phyloP scores from a whole-genome alignment of 257 asterid species.

The Ilex aquifolium region DNA sequence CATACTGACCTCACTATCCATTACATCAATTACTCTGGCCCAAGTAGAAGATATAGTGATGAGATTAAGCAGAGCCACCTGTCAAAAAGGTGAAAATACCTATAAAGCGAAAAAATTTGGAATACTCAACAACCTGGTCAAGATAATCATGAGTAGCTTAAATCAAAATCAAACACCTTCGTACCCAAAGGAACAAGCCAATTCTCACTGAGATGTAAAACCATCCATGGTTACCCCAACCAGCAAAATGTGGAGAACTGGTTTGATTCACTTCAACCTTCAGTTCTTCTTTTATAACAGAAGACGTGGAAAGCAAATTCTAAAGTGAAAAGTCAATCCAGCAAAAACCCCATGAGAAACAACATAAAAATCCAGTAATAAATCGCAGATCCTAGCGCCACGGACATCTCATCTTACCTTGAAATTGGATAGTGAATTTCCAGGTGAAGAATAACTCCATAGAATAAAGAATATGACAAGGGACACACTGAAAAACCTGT shows the following conservation, averaged over 20 bases:
- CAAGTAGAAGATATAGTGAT: constrained; percentile 96
- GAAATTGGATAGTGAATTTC: constrained; percentile 38
- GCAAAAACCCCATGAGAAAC: neutral
- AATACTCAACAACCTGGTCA: too few relatives aligned
- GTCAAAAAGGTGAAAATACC: constrained; percentile 17
- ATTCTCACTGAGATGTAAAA: constrained; percentile 75
- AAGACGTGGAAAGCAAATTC: constrained; percentile 44
- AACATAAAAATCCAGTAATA: constrained; percentile 3
- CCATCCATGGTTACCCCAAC: constrained; percentile 76
- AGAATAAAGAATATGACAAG: constrained; percentile 76
- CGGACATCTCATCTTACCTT: constrained; percentile 38
- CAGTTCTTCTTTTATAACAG: constrained; percentile 56
- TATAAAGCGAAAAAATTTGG: too few relatives aligned
- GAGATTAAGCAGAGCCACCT: constrained; percentile 96
- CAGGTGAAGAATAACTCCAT: constrained; percentile 74
- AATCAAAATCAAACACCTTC: neutral
- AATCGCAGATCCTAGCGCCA: neutral
- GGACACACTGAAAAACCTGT: constrained; percentile 78
- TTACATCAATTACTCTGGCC: constrained; percentile 97
- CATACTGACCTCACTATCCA: constrained; percentile 85
- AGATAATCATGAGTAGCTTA: too few relatives aligned
- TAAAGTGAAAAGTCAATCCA: constrained; percentile 9
- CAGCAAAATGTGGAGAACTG: constrained; percentile 35
- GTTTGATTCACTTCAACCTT: constrained; percentile 49
- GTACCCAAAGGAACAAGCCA: constrained; percentile 93